Conservation (phyloP, 768 basidiomycete genomes). For the Sarcodon aspratus region DNA sequence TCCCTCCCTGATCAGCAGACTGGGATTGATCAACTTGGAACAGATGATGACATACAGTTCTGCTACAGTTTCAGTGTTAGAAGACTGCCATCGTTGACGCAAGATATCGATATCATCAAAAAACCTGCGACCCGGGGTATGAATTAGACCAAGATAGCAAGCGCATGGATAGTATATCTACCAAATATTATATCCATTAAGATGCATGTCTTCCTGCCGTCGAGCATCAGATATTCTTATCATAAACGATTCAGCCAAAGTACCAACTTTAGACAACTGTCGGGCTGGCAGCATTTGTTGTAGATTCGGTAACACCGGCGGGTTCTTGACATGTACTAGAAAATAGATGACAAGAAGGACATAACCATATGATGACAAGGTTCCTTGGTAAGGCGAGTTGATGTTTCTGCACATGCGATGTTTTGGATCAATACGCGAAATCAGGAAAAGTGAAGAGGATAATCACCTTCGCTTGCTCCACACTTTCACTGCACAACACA, state of each 20-base stretch:
- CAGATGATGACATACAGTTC: conserved; percentile 54
- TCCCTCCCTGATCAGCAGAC: conserved; percentile 3
- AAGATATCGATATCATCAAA: conserved; percentile 95
- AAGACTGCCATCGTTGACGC: conserved; percentile 87
- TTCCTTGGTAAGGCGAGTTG: conserved; percentile 96
- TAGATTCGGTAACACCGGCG: conserved; percentile 90
- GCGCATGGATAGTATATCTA: conserved; percentile 17
- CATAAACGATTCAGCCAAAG: not conserved
- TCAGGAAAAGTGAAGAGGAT: conserved; percentile 1
- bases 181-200: conserved; percentile 80
- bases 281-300: conserved; percentile 90
- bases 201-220: conserved; percentile 64
- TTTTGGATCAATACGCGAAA: conserved; percentile 1
- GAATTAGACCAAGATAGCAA: not conserved
- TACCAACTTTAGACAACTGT: conserved; percentile 63
- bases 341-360: conserved; percentile 97
- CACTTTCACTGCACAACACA: conserved; percentile 68
- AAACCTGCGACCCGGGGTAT: conserved; percentile 45
- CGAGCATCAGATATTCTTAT: conserved; percentile 7
- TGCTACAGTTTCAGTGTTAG: conserved; percentile 85
- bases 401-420: conserved; percentile 57
- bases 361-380: conserved; percentile 94
- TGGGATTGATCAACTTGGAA: conserved; percentile 6
- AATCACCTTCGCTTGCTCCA: conserved; percentile 90
- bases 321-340: conserved; percentile 94